Conservation (phyloP, 202 grass and related monocot genomes). For the Setaria viridis region DNA sequence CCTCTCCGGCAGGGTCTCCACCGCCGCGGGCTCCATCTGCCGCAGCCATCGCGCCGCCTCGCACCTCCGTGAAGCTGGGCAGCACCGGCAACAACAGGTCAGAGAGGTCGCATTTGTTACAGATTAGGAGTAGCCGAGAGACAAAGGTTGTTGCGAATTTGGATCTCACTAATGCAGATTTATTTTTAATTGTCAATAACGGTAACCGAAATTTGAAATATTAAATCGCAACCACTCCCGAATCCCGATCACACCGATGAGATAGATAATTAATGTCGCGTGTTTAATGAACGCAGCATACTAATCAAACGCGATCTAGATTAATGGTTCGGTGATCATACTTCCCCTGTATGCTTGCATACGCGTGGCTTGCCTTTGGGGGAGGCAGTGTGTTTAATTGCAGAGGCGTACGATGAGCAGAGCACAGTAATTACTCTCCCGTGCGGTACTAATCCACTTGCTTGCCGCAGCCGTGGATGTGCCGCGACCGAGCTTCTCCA, state of each 20-base stretch:
- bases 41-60: constrained; percentile 80
- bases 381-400: constrained; percentile 21
- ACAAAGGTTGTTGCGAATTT: neutral
- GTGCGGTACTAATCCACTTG: neutral
- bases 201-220: neutral
- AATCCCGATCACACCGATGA: neutral
- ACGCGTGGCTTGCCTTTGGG: constrained; percentile 11
- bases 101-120: neutral
- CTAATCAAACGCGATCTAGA: neutral
- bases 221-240: neutral
- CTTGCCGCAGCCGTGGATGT: neutral
- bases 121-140: neutral
- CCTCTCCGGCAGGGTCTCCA: constrained; percentile 56
- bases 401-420: constrained; percentile 2
- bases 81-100: constrained; percentile 13
- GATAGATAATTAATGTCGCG: neutral
- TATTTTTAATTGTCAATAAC: constrained; percentile 4
- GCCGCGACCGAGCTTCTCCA: neutral
- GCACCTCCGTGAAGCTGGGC: constrained; percentile 64
- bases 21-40: constrained; percentile 59
- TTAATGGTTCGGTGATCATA: neutral
- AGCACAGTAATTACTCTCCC: neutral
- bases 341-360: neutral
- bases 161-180: neutral
- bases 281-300: neutral